These are phyloP conservation scores for Moricandia arvensis DNA, from an alignment of 345 rosid species.

Conservation along the genomic window DNA sequence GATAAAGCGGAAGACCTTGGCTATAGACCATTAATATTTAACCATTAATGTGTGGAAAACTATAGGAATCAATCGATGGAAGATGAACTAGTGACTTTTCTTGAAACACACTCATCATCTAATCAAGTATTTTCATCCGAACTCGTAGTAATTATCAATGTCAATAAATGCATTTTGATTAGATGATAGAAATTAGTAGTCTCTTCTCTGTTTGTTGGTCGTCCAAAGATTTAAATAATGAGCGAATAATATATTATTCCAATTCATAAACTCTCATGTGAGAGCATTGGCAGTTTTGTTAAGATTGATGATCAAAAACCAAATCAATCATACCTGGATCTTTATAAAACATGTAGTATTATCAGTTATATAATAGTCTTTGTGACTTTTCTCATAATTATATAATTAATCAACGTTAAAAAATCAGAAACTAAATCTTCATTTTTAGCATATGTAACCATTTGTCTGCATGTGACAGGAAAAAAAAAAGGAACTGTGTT, in stretches of 20 bases:
- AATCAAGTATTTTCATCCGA: background rate
- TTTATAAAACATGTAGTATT: too few species aligned
- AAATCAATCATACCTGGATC: too few species aligned
- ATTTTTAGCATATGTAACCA: constrained; percentile 26
- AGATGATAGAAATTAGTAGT: background rate
- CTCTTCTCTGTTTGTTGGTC: background rate
- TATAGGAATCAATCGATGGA: background rate
- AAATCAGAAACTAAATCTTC: background rate
- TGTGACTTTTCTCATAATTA: too few species aligned
- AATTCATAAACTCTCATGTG: too few species aligned
- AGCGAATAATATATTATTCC: background rate
- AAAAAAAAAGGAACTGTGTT: too few species aligned
- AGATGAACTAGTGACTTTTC: background rate
- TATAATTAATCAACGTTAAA: too few species aligned
- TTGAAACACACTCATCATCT: background rate
- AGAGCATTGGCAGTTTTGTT: too few species aligned
- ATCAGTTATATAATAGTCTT: too few species aligned
- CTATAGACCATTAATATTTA: background rate
- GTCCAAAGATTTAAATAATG: background rate
- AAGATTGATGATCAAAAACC: too few species aligned
- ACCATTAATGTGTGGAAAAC: background rate
- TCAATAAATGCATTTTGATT: background rate
- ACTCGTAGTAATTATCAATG: background rate
- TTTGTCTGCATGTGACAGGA: background rate
- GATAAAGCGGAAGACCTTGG: background rate